These are phyloP conservation scores for Harringtonia lauricola DNA, from an alignment of 2,329 filamentous ascomycete species.

Conservation along the genomic window DNA sequence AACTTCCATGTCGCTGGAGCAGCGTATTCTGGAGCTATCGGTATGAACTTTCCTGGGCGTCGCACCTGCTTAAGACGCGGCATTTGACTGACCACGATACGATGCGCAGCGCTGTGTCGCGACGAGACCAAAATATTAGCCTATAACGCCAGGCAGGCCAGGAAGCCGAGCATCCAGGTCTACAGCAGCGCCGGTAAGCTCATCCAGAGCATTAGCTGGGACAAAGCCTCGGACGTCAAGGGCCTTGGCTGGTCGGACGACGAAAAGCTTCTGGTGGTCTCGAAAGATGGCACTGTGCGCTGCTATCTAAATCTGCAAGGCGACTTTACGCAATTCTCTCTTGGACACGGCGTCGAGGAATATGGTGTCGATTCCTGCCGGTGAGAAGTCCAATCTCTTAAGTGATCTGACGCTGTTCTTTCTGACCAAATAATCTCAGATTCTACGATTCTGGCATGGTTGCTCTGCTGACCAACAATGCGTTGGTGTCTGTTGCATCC, in stretches of 20 bases:
- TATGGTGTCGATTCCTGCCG: constrained; percentile 78
- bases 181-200: constrained; percentile 89
- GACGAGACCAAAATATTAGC: constrained; percentile 77
- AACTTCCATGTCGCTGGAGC: constrained; percentile 88
- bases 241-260: constrained; percentile 95
- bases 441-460: constrained; percentile 94
- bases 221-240: constrained; percentile 67
- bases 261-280: constrained; percentile 80
- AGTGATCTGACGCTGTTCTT: neutral
- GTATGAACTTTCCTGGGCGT: constrained; percentile 44
- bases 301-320: constrained; percentile 88
- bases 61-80: neutral
- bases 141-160: constrained; percentile 58
- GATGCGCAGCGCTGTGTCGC: constrained; percentile 62
- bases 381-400: constrained; percentile 15
- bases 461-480: constrained; percentile 79
- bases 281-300: constrained; percentile 79
- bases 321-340: constrained; percentile 87
- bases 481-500: constrained; percentile 72
- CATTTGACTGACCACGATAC: neutral
- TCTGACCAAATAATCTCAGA: constrained; percentile 13
- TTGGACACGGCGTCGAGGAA: constrained; percentile 83
- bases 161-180: constrained; percentile 81
- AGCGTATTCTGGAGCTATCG: constrained; percentile 85
- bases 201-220: constrained; percentile 80